Percentiles rank a stretch among this genome's conserved stretches.
These are phyloP conservation scores for Tolypocladium cylindrosporum DNA, from an alignment of 2,329 filamentous ascomycete genomes.

Conservation along the genomic window DNA sequence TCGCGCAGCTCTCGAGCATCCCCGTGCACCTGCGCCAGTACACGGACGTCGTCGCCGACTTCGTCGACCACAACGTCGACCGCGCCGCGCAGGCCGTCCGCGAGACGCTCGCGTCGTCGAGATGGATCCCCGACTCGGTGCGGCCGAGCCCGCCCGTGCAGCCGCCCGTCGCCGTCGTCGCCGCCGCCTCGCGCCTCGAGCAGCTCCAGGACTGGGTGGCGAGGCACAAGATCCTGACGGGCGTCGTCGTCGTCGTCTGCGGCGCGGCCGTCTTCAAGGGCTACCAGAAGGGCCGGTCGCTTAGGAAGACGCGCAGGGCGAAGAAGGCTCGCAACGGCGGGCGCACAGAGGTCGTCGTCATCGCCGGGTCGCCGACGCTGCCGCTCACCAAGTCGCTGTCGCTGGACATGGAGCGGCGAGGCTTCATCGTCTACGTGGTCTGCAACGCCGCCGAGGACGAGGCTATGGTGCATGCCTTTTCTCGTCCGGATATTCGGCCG, in stretches of 20 bases:
- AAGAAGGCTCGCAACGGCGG: constrained; percentile 73
- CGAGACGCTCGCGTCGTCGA: constrained; percentile 54
- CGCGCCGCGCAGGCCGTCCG: constrained; percentile 60
- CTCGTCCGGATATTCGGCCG: constrained; percentile 72
- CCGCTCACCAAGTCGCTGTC: constrained; percentile 76
- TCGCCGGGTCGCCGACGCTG: constrained; percentile 80
- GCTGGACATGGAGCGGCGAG: constrained; percentile 78
- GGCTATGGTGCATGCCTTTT: constrained; percentile 62
- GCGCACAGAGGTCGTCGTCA: constrained; percentile 74
- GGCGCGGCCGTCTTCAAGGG: constrained; percentile 51
- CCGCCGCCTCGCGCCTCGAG: constrained; percentile 31
- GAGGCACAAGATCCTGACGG: constrained; percentile 63
- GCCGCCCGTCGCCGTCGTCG: constrained; percentile 21
- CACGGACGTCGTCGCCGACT: constrained; percentile 64
- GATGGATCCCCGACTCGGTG: constrained; percentile 64
- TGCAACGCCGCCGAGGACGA: constrained; percentile 83
- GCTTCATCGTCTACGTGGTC: constrained; percentile 88
- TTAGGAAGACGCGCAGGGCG: constrained; percentile 62
- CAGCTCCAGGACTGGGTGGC: constrained; percentile 60
- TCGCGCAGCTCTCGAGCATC: constrained; percentile 38
- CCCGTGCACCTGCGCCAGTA: constrained; percentile 59
- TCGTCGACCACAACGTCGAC: constrained; percentile 74
- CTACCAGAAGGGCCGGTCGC: constrained; percentile 42
- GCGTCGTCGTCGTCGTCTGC: constrained; percentile 59
- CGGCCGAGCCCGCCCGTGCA: constrained; percentile 43